Conservation (phyloP, 2,329 filamentous ascomycete genomes). For the Cladophialophora exuberans region DNA sequence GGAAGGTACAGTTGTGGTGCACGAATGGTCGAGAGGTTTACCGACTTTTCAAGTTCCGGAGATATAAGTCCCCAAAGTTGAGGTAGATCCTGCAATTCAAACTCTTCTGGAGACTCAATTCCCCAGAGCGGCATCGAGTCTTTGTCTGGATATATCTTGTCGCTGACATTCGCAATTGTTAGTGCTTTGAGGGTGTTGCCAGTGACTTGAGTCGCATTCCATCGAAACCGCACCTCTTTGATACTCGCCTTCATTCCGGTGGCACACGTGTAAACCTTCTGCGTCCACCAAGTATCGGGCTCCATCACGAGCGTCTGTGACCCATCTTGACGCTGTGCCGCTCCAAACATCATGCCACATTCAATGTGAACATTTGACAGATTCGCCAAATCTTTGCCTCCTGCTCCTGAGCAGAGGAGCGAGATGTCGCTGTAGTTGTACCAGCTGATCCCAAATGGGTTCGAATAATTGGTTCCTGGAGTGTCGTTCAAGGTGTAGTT, state of each 20-base stretch:
- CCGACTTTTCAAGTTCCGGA: conserved; percentile 34
- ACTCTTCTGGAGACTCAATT: conserved; percentile 39
- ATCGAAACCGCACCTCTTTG: conserved; percentile 50
- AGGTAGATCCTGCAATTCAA: conserved; percentile 32
- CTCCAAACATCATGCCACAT: conserved; percentile 48
- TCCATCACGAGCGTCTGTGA: conserved; percentile 43
- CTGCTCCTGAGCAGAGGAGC: conserved; percentile 39
- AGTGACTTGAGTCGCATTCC: conserved; percentile 40
- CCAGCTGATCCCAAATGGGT: conserved; percentile 38
- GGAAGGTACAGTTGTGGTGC: conserved; percentile 39
- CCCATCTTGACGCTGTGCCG: conserved; percentile 42
- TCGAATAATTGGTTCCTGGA: conserved; percentile 32
- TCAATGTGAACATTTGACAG: conserved; percentile 46
- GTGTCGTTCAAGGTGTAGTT: conserved; percentile 12
- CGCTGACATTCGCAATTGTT: conserved; percentile 38
- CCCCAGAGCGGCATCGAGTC: conserved; percentile 42
- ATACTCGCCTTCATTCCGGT: conserved; percentile 47
- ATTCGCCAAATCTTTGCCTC: conserved; percentile 41
- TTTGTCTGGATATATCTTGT: conserved; percentile 43
- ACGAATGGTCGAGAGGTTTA: conserved; percentile 41
- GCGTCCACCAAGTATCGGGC: conserved; percentile 46
- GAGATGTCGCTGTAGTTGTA: conserved; percentile 35
- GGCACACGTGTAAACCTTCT: conserved; percentile 51
- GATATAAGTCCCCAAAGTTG: conserved; percentile 49
- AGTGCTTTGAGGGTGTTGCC: conserved; percentile 43